Evolutionary conservation across 1,284 basidiomycete species (phyloP).

Genomic region (Apiotrichum veenhuisii): DNA sequence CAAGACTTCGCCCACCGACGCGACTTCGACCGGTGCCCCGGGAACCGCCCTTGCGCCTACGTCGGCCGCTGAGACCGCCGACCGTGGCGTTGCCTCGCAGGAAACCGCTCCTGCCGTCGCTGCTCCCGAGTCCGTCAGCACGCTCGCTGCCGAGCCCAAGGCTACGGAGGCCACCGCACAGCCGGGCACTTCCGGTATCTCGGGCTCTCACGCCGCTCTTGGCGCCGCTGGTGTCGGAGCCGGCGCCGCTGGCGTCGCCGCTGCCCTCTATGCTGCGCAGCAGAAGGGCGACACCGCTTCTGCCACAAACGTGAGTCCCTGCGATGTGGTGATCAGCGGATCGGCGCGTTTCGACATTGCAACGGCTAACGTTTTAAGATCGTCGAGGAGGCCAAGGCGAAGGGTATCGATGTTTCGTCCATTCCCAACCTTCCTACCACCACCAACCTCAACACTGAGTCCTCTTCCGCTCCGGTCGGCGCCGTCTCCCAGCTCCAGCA

Average conservation of each 20-base stretch:
- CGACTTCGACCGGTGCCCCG: neutral
- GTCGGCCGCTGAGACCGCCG: constrained; percentile 7
- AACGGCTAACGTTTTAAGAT: constrained; percentile 12
- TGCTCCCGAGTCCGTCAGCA: neutral
- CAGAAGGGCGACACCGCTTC: constrained; percentile 18
- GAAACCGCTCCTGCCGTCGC: neutral
- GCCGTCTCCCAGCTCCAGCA: constrained; percentile 37
- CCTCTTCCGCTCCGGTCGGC: constrained; percentile 29
- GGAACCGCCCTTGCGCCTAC: constrained; percentile 2
- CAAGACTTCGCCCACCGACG: neutral
- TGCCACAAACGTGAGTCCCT: constrained; percentile 36
- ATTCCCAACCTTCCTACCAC: constrained; percentile 34
- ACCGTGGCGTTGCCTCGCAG: no score
- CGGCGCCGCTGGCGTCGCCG: constrained; percentile 25
- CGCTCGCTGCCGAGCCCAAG: neutral
- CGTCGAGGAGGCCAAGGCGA: constrained; percentile 43
- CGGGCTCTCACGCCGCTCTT: neutral
- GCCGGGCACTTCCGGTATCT: neutral
- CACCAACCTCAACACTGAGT: constrained; percentile 23
- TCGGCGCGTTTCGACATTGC: neutral
- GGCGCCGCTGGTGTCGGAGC: constrained; percentile 1
- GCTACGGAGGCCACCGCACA: neutral
- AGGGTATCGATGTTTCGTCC: constrained; percentile 39
- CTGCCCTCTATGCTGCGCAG: constrained; percentile 22
- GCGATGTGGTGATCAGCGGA: neutral